A percentile compares a stretch with the other conserved stretches of the same genome.
Evolutionary conservation across 106 monocot genomes (phyloP).

Genomic region (Apostasia ramifera): DNA sequence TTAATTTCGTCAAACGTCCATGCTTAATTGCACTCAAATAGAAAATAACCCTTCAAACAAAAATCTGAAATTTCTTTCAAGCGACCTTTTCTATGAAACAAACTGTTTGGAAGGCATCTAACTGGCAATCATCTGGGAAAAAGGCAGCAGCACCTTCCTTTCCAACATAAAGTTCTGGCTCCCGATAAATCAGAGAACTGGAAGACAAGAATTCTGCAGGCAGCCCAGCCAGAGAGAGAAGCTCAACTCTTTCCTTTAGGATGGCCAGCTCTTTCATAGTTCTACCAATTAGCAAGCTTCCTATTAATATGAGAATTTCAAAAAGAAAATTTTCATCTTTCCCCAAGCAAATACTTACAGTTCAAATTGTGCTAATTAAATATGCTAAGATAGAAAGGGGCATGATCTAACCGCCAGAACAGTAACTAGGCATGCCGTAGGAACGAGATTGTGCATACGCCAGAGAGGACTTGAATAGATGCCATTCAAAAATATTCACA

Average conservation of each 20-base stretch:
- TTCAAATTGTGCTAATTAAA: too few species aligned
- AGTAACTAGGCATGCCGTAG: too few species aligned
- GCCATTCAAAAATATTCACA: too few species aligned
- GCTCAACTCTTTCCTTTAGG: conserved; percentile 51
- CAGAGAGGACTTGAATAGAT: too few species aligned
- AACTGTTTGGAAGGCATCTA: conserved; percentile 66
- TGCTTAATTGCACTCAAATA: not conserved
- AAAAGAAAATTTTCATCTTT: conserved; percentile 2
- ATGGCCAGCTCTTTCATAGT: conserved; percentile 39
- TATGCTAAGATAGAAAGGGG: too few species aligned
- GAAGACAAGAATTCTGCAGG: conserved; percentile 55
- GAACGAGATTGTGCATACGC: too few species aligned
- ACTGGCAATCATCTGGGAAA: conserved; percentile 73
- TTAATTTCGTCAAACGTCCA: not conserved
- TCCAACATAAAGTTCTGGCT: conserved; percentile 61
- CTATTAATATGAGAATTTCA: conserved; percentile 31
- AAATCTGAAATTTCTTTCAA: not conserved
- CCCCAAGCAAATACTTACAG: not conserved
- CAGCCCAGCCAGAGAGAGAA: conserved; percentile 52
- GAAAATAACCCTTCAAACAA: not conserved
- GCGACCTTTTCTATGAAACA: conserved; percentile 66
- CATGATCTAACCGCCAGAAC: too few species aligned
- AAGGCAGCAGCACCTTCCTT: conserved; percentile 57
- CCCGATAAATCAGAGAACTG: conserved; percentile 33
- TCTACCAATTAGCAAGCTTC: conserved; percentile 89